These are phyloP conservation scores for Isoetes taiwanensis DNA, from an alignment of 75 land plant species.

Conservation along the genomic window DNA sequence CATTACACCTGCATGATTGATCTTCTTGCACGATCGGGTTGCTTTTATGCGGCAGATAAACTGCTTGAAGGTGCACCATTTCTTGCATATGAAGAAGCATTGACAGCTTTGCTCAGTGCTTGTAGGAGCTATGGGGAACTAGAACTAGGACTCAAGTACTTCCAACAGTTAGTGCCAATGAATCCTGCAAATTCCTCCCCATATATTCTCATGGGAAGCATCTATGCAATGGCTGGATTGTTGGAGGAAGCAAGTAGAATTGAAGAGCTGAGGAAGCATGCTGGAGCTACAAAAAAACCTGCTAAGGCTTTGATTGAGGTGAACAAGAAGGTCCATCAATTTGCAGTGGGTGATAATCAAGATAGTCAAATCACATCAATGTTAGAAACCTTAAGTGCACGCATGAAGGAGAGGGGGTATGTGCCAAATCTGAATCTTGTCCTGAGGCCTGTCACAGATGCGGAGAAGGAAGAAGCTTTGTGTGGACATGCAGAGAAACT, in stretches of 20 bases:
- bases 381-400: conserved; percentile 20
- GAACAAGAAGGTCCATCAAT: conserved; percentile 28
- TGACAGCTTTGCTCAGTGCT: conserved; percentile 40
- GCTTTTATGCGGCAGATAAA: conserved; percentile 29
- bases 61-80: conserved; percentile 27
- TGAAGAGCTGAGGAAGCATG: conserved; percentile 31
- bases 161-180: conserved; percentile 6
- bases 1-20: conserved; percentile 51
- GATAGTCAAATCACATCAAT: conserved; percentile 21
- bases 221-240: conserved; percentile 10
- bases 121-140: conserved; percentile 32
- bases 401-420: conserved; percentile 9
- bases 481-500: conserved; percentile 31
- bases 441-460: neutral
- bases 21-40: conserved; percentile 32
- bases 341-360: conserved; percentile 30
- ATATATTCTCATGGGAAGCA: conserved; percentile 14
- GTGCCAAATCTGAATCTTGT: neutral
- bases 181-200: conserved; percentile 5
- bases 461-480: conserved; percentile 22
- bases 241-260: conserved; percentile 13
- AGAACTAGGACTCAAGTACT: conserved; percentile 16
- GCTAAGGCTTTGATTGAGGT: conserved; percentile 36
- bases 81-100: conserved; percentile 21
- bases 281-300: conserved; percentile 38